phyloP scores from a whole-genome alignment of 2,329 filamentous ascomycete genomes.

The Paraconiothyrium brasiliense region DNA sequence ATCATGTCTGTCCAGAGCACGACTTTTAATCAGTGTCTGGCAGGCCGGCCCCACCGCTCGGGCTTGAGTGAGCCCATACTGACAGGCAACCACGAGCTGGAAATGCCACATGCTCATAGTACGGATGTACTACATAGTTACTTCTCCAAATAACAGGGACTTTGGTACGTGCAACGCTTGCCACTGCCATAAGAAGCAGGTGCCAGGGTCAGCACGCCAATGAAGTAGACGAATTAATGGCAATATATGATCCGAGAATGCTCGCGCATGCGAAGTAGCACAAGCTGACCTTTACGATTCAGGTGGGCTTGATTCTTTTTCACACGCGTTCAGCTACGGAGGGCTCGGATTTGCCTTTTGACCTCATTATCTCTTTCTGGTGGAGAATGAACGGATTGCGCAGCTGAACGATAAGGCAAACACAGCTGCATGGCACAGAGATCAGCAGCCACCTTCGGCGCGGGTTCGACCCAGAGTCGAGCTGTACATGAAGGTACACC shows the following conservation, averaged over 20 bases:
- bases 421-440: not conserved
- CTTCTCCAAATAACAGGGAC: conserved; percentile 13
- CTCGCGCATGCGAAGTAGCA: conserved; percentile 3
- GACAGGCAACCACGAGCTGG: conserved; percentile 3
- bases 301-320: not conserved
- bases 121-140: conserved; percentile 8
- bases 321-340: not conserved
- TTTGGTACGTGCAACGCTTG: conserved; percentile 10
- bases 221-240: not conserved
- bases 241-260: not conserved
- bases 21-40: conserved; percentile 37
- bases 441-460: not conserved
- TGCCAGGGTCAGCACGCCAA: conserved; percentile 1
- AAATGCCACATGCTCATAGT: conserved; percentile 11
- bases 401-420: not conserved
- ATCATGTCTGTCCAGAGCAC: conserved; percentile 26
- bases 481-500: not conserved
- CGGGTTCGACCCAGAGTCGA: not conserved
- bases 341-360: not conserved
- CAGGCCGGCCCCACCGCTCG: conserved; percentile 36
- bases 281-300: not conserved
- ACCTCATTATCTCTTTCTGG: not conserved
- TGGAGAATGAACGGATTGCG: not conserved
- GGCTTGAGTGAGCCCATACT: conserved; percentile 10
- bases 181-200: conserved; percentile 3